Percentiles rank a stretch among this genome's conserved stretches.
phyloP scores from a whole-genome alignment of 306 rosid species.

The Macrotyloma uniflorum region DNA sequence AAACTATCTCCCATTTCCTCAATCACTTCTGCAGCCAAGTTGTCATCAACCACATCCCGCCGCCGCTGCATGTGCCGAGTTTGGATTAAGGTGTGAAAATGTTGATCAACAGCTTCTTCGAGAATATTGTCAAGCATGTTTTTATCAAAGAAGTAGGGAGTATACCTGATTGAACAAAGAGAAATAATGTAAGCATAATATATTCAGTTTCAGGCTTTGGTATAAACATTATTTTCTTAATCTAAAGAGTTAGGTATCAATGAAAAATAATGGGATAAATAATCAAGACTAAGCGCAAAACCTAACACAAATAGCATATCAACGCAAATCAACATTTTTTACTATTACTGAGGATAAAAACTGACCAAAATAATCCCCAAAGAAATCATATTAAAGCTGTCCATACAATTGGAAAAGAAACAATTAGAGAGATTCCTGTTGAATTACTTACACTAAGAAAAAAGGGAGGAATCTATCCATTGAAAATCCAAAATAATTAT shows the following conservation, averaged over 20 bases:
- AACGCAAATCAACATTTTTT: background rate
- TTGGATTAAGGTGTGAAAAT: slow-evolving; percentile 88
- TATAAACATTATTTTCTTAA: background rate
- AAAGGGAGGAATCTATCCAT: slow-evolving; percentile 1
- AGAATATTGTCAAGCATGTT: slow-evolving; percentile 94
- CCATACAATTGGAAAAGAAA: slow-evolving; percentile 28
- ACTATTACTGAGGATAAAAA: background rate
- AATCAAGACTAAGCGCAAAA: slow-evolving; percentile 23
- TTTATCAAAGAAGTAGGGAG: slow-evolving; percentile 98
- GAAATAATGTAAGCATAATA: slow-evolving; percentile 35
- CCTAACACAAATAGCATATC: background rate
- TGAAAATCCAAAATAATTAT: slow-evolving; percentile 33
- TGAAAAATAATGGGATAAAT: background rate
- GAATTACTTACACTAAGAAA: background rate
- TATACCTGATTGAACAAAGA: slow-evolving; percentile 74
- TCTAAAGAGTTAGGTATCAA: background rate
- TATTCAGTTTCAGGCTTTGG: slow-evolving; percentile 27
- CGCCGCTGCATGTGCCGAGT: slow-evolving; percentile 95
- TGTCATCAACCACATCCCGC: slow-evolving; percentile 88
- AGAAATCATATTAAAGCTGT: background rate
- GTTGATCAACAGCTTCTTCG: slow-evolving; percentile 98
- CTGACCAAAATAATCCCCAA: background rate
- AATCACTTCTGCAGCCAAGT: slow-evolving; percentile 78
- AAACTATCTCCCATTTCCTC: slow-evolving; percentile 91
- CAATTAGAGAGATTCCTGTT: slow-evolving; percentile 14